Conservation (phyloP, 139 green algal species). For the Edaphochlamys debaryana region DNA sequence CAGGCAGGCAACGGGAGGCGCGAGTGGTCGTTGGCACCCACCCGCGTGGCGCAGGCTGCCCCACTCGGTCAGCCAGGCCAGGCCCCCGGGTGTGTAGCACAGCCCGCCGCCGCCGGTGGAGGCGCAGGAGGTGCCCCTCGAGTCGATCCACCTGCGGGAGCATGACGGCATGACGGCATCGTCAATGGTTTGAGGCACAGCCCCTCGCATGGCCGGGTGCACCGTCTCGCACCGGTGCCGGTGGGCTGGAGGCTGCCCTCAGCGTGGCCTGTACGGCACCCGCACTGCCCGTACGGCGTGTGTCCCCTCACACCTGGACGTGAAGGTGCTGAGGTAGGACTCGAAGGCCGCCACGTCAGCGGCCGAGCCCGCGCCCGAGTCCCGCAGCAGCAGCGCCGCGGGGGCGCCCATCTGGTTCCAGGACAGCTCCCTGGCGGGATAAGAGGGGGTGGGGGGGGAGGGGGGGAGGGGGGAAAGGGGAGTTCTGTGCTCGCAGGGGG, state of each 20-base stretch:
- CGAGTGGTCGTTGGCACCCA: background rate
- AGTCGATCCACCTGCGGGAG: conserved; percentile 1
- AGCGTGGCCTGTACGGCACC: too few species aligned
- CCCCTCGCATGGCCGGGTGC: too few species aligned
- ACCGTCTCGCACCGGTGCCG: too few species aligned
- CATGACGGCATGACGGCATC: too few species aligned
- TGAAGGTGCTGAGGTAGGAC: background rate
- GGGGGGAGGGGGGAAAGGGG: background rate
- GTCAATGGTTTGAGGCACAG: too few species aligned
- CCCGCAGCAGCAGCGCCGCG: conserved; percentile 24
- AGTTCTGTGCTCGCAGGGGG: too few species aligned
- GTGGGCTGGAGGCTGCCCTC: too few species aligned
- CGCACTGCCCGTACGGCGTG: too few species aligned
- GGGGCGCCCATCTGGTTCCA: background rate
- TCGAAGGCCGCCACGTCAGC: background rate
- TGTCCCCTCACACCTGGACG: background rate
- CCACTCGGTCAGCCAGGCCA: conserved; percentile 50
- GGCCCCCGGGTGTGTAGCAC: conserved; percentile 51
- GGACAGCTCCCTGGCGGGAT: background rate
- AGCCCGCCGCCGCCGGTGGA: background rate
- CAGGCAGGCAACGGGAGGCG: background rate
- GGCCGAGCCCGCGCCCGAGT: background rate
- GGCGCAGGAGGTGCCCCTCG: background rate
- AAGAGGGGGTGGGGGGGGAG: background rate
- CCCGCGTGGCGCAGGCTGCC: conserved; percentile 43